A percentile compares a stretch with the other conserved stretches of the same genome.
Evolutionary conservation across 352 stramenopile genomes (phyloP).

Genomic region (Phytopythium helicoides): DNA sequence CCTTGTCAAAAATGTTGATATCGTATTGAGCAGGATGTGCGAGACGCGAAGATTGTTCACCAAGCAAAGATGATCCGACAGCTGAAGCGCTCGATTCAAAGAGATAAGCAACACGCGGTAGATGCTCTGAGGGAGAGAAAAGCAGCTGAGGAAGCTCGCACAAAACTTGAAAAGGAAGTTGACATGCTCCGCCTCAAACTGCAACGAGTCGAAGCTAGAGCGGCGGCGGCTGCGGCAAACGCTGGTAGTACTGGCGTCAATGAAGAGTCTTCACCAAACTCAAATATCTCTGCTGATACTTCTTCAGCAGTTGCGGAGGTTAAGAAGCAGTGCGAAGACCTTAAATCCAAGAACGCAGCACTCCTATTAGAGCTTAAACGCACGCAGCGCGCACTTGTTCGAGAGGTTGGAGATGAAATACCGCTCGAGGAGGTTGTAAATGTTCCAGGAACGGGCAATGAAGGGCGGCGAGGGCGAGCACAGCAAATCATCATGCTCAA

Average conservation of each 20-base stretch:
- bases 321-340: slow-evolving; percentile 60
- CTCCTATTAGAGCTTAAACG: slow-evolving; percentile 67
- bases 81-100: slow-evolving; percentile 54
- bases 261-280: neutral
- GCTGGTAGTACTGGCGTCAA: neutral
- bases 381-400: slow-evolving; percentile 58
- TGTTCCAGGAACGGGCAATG: slow-evolving; percentile 3
- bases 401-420: slow-evolving; percentile 64
- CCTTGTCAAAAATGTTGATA: neutral
- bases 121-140: slow-evolving; percentile 44
- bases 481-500: slow-evolving; percentile 88
- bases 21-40: slow-evolving; percentile 42
- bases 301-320: neutral
- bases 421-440: slow-evolving; percentile 48
- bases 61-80: slow-evolving; percentile 66
- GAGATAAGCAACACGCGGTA: slow-evolving; percentile 48
- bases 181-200: slow-evolving; percentile 63
- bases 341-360: slow-evolving; percentile 55
- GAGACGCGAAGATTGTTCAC: slow-evolving; percentile 76
- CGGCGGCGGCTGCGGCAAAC: slow-evolving; percentile 15
- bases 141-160: slow-evolving; percentile 22
- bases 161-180: slow-evolving; percentile 51
- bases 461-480: slow-evolving; percentile 50
- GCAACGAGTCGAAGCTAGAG: slow-evolving; percentile 45
- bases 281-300: neutral